Conservation (phyloP, 768 basidiomycete species). For the Udeniomyces megalosporus region DNA sequence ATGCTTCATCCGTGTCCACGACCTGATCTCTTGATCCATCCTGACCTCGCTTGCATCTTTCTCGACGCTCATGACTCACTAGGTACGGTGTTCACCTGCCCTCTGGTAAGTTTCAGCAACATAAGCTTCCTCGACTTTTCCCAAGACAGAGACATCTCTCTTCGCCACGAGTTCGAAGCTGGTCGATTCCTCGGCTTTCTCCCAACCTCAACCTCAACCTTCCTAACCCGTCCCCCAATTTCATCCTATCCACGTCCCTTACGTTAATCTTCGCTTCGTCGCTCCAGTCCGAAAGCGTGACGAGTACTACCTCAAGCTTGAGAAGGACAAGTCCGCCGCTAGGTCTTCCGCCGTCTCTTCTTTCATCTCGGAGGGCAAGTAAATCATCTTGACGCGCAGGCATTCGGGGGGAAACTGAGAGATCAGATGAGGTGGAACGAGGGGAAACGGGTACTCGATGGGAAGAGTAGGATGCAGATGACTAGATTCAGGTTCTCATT, state of each 20-base stretch:
- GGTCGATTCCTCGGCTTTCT: no score
- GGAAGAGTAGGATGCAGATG: no score
- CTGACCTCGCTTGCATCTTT: no score
- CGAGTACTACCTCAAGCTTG: slow-evolving; percentile 70
- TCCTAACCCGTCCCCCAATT: background rate
- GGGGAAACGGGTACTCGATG: no score
- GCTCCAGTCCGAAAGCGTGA: slow-evolving; percentile 54
- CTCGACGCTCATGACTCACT: slow-evolving; percentile 14
- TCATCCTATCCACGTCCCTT: slow-evolving; percentile 13
- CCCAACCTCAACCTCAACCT: background rate
- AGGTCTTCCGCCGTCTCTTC: background rate
- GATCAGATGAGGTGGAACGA: no score
- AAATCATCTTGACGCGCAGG: no score
- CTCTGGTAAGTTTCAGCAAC: slow-evolving; percentile 43
- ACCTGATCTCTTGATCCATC: no score
- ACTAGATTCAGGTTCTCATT: no score
- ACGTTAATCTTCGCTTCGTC: background rate
- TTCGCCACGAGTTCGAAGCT: no score
- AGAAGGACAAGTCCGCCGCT: slow-evolving; percentile 32
- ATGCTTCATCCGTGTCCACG: background rate
- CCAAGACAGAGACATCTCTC: no score
- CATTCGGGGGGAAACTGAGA: no score
- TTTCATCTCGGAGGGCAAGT: background rate
- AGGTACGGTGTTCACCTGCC: slow-evolving; percentile 77
- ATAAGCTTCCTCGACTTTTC: no score